Percentiles rank a stretch among this genome's conserved stretches.
phyloP scores from a whole-genome alignment of 2,329 filamentous ascomycete species.

The Pseudogymnoascus sp. region DNA sequence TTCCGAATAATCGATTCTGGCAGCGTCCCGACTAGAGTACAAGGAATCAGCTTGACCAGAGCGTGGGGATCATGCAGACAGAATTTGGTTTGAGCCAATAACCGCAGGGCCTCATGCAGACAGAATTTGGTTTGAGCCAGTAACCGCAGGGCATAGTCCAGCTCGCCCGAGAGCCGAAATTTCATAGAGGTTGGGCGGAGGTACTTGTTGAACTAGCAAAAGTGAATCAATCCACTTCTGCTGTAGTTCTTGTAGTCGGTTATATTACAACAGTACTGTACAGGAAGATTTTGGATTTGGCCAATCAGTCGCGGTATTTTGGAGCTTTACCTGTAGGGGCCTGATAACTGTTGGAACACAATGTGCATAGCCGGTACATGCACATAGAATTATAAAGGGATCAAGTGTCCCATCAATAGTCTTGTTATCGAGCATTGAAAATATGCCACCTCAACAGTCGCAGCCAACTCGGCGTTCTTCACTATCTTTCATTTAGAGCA shows the following conservation, averaged over 20 bases:
- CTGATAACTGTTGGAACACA: not conserved
- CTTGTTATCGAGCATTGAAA: not conserved
- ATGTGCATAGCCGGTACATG: not conserved
- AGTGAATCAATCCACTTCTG: too few species aligned
- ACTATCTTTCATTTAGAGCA: not conserved
- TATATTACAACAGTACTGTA: too few species aligned
- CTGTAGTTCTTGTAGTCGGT: too few species aligned
- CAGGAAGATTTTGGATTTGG: not conserved
- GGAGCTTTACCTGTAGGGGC: not conserved
- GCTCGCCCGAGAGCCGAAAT: not conserved
- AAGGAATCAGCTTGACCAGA: not conserved
- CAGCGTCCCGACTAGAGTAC: not conserved
- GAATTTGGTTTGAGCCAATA: not conserved
- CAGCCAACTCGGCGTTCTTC: not conserved
- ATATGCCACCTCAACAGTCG: not conserved
- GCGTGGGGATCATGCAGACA: not conserved
- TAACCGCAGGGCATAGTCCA: not conserved
- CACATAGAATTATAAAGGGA: not conserved
- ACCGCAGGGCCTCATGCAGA: not conserved
- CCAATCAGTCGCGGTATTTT: not conserved
- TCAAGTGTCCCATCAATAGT: not conserved
- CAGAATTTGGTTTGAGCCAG: not conserved
- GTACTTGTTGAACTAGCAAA: too few species aligned
- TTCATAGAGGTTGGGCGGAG: not conserved
- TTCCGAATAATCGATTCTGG: not conserved